Percentiles rank a stretch among this genome's conserved stretches.
phyloP scores from a whole-genome alignment of 495 filamentous ascomycete genomes.

The Lasiosphaeria hispida region DNA sequence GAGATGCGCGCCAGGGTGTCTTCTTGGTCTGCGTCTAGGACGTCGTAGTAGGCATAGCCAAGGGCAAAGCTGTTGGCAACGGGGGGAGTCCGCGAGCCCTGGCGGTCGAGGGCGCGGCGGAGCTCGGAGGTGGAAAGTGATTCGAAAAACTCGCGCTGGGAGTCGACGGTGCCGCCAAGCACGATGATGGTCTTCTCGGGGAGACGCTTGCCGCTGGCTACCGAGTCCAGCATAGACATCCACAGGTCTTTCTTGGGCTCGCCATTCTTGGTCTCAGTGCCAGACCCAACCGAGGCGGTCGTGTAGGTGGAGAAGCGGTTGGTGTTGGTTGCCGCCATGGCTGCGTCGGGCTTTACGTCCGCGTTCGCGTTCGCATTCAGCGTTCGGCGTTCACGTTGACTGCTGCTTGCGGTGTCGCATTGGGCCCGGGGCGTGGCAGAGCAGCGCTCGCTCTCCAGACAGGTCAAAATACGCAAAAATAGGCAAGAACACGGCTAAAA shows the following conservation, averaged over 20 bases:
- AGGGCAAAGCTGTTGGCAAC: constrained; percentile 91
- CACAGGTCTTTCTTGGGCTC: constrained; percentile 88
- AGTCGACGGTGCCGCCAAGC: constrained; percentile 83
- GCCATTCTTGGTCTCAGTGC: constrained; percentile 55
- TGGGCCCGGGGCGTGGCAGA: constrained; percentile 1
- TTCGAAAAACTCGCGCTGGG: constrained; percentile 86
- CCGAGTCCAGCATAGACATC: constrained; percentile 87
- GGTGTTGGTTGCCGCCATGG: constrained; percentile 53
- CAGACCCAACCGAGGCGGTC: constrained; percentile 42
- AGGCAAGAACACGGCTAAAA: background rate
- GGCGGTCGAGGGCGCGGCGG: constrained; percentile 55
- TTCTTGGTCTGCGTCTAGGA: constrained; percentile 92
- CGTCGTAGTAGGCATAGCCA: constrained; percentile 94
- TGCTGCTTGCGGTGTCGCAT: constrained; percentile 17
- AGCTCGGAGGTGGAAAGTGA: constrained; percentile 65
- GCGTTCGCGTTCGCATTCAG: too few relatives aligned
- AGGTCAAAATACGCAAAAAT: background rate
- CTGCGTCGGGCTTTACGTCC: constrained; percentile 14
- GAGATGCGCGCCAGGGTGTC: constrained; percentile 91
- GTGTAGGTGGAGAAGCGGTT: constrained; percentile 57
- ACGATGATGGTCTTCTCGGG: constrained; percentile 91
- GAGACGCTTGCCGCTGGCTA: constrained; percentile 84
- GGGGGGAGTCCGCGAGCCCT: constrained; percentile 66
- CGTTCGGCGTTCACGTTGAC: background rate
- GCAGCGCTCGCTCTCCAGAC: constrained; percentile 1